Evolutionary conservation across 768 basidiomycete genomes (phyloP).

Genomic region (Butyriboletus loyo): DNA sequence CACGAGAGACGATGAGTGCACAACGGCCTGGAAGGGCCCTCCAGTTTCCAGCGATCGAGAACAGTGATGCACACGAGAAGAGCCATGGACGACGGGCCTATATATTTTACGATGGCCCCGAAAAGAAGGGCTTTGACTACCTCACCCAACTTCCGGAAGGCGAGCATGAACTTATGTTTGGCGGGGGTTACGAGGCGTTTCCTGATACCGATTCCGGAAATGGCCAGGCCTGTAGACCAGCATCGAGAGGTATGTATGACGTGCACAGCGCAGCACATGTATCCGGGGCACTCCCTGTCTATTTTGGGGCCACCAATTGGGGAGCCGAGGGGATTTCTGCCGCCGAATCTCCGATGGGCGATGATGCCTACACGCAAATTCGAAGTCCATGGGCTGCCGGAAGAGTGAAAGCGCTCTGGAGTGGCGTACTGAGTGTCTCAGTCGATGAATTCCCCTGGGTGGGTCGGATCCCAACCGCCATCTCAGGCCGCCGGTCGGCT

Average conservation of each 20-base stretch:
- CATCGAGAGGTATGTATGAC: slow-evolving; percentile 30
- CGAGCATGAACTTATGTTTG: slow-evolving; percentile 58
- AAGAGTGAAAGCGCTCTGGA: slow-evolving; percentile 57
- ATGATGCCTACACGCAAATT: slow-evolving; percentile 6
- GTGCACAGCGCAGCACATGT: slow-evolving; percentile 41
- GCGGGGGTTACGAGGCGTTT: slow-evolving; percentile 49
- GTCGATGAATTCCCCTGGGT: slow-evolving; percentile 68
- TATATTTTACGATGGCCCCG: slow-evolving; percentile 49
- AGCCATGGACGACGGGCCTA: slow-evolving; percentile 50
- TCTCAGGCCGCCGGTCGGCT: slow-evolving; percentile 42
- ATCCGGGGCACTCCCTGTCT: slow-evolving; percentile 48
- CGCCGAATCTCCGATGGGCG: slow-evolving; percentile 9
- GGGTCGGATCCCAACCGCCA: slow-evolving; percentile 50
- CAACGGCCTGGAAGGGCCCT: slow-evolving; percentile 50
- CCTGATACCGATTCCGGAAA: neutral
- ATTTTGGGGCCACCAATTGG: slow-evolving; percentile 48
- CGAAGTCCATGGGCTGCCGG: slow-evolving; percentile 37
- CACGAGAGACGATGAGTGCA: slow-evolving; percentile 60
- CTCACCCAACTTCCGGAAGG: slow-evolving; percentile 56
- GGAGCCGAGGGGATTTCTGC: slow-evolving; percentile 36
- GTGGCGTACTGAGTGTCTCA: slow-evolving; percentile 61
- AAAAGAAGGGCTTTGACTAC: slow-evolving; percentile 53
- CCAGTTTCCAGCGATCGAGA: slow-evolving; percentile 7
- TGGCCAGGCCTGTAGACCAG: slow-evolving; percentile 22
- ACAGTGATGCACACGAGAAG: slow-evolving; percentile 7